Conservation (phyloP, 2,329 filamentous ascomycete species). For the Stagonosporopsis chrysanthemi region DNA sequence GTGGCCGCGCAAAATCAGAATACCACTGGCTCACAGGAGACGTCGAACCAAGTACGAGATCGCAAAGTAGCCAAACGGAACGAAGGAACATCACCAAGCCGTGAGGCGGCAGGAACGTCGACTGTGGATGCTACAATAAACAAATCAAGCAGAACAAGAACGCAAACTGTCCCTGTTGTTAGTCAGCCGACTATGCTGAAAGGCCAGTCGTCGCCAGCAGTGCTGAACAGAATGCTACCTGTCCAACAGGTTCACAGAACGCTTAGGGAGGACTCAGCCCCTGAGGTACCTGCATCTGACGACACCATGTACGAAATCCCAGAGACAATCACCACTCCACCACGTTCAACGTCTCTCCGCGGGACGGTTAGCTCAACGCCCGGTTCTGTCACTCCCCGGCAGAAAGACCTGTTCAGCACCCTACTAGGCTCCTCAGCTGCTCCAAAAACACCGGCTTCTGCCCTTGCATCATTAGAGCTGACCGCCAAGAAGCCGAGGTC, state of each 20-base stretch:
- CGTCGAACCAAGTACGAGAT: constrained; percentile 26
- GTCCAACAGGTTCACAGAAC: constrained; percentile 18
- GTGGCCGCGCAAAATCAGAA: constrained; percentile 17
- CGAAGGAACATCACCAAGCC: constrained; percentile 26
- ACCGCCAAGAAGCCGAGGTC: constrained; percentile 35
- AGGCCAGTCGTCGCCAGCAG: constrained; percentile 45
- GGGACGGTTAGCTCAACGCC: constrained; percentile 19
- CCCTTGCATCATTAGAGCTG: constrained; percentile 41
- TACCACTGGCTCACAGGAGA: constrained; percentile 11
- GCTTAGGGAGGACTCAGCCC: not conserved
- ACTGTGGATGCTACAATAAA: constrained; percentile 20
- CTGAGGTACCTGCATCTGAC: constrained; percentile 27
- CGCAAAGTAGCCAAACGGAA: constrained; percentile 41
- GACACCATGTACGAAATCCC: constrained; percentile 49
- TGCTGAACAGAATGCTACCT: constrained; percentile 44
- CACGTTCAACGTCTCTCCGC: constrained; percentile 28
- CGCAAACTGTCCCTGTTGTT: constrained; percentile 5
- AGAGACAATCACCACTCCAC: constrained; percentile 32
- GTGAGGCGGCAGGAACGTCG: constrained; percentile 1
- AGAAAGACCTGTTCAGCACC: constrained; percentile 45
- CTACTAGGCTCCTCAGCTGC: constrained; percentile 41
- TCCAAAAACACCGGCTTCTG: constrained; percentile 41
- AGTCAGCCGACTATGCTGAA: constrained; percentile 27
- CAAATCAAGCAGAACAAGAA: constrained; percentile 40
- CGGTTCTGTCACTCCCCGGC: constrained; percentile 48